phyloP scores from a whole-genome alignment of 139 green algal species.

The Chlorokybus atmophyticus region DNA sequence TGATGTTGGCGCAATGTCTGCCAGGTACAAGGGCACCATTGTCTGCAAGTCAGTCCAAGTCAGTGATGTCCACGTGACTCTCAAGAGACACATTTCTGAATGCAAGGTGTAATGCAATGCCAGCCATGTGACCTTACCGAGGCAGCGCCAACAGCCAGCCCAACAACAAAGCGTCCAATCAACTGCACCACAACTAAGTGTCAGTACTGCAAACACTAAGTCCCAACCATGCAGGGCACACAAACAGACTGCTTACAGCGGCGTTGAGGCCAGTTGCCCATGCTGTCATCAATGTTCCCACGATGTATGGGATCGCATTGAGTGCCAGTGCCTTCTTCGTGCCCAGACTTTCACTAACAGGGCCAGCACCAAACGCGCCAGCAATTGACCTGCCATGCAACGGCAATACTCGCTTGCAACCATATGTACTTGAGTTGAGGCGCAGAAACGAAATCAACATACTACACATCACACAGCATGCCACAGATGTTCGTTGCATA shows the following conservation, averaged over 20 bases:
- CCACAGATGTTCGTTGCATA: not conserved
- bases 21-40: not conserved
- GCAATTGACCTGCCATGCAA: not conserved
- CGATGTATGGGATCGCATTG: not conserved
- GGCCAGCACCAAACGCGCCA: not conserved
- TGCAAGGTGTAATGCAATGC: too few relatives aligned
- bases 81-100: too few relatives aligned
- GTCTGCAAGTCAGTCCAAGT: not conserved
- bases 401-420: not conserved
- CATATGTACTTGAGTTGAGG: not conserved
- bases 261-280: not conserved
- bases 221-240: not conserved
- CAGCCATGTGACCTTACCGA: not conserved
- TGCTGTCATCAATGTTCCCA: not conserved
- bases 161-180: too few relatives aligned
- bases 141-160: too few relatives aligned
- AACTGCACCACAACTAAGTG: not conserved
- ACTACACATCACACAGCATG: not conserved
- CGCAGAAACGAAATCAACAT: not conserved
- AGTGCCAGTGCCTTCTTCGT: not conserved
- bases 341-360: not conserved
- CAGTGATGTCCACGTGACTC: too few relatives aligned
- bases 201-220: not conserved
- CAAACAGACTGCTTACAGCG: not conserved
- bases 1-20: not conserved